Percentiles rank a stretch among this genome's conserved stretches.
phyloP scores from a whole-genome alignment of 2,329 filamentous ascomycete species.

The Fusarium musae region DNA sequence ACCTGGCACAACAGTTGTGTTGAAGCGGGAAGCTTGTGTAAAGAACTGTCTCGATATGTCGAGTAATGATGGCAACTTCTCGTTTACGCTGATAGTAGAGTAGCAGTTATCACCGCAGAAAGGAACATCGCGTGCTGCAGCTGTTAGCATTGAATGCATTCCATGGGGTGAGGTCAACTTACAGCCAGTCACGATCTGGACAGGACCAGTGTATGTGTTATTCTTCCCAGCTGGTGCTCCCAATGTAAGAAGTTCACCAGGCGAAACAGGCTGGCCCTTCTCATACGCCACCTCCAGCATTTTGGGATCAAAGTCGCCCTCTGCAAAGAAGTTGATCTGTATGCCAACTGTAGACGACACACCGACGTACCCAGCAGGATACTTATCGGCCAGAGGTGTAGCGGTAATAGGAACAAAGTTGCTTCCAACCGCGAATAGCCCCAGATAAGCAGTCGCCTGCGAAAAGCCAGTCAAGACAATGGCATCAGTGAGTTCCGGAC shows the following conservation, averaged over 20 bases:
- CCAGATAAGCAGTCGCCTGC: constrained; percentile 57
- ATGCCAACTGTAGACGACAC: constrained; percentile 58
- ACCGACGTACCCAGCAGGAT: constrained; percentile 65
- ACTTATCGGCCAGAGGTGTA: constrained; percentile 44
- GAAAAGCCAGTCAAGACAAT: constrained; percentile 71
- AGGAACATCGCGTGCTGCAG: constrained; percentile 59
- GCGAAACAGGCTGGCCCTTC: constrained; percentile 65
- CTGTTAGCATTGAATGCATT: constrained; percentile 8
- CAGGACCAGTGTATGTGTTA: constrained; percentile 62
- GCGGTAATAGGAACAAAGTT: constrained; percentile 59
- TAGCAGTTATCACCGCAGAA: constrained; percentile 73
- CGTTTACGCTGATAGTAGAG: constrained; percentile 52
- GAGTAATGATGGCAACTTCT: constrained; percentile 55
- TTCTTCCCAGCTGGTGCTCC: constrained; percentile 49
- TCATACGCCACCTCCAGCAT: constrained; percentile 59
- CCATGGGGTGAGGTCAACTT: constrained; percentile 19
- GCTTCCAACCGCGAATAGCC: constrained; percentile 56
- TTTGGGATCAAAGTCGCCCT: constrained; percentile 64
- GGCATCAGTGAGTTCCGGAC: constrained; percentile 66
- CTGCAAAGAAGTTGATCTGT: constrained; percentile 64
- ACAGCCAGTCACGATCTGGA: constrained; percentile 69
- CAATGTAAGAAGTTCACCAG: constrained; percentile 69
- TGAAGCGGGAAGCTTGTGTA: constrained; percentile 59
- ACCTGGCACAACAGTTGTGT: constrained; percentile 63
- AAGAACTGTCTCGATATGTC: constrained; percentile 56